Conservation (phyloP, 1,139 yeast genomes). For the Kodamaea sp. region DNA sequence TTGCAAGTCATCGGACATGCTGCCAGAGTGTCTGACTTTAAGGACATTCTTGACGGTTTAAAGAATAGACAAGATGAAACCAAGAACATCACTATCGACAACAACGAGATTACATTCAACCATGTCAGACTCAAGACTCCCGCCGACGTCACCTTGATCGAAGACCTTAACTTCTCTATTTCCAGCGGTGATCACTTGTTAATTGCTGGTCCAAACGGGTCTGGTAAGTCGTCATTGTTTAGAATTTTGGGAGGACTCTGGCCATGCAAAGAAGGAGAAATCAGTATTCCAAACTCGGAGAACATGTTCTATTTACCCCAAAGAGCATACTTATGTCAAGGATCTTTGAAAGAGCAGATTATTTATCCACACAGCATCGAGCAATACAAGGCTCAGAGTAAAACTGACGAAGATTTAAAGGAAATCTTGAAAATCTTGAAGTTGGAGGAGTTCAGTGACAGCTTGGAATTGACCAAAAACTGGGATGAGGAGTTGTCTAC, state of each 20-base stretch:
- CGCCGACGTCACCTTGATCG: slow-evolving; percentile 71
- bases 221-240: slow-evolving; percentile 91
- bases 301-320: slow-evolving; percentile 91
- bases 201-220: slow-evolving; percentile 94
- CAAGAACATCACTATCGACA: slow-evolving; percentile 41
- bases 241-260: slow-evolving; percentile 90
- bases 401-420: slow-evolving; percentile 62
- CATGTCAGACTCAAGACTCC: slow-evolving; percentile 84
- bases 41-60: slow-evolving; percentile 61
- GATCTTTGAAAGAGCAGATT: slow-evolving; percentile 81
- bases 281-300: slow-evolving; percentile 65
- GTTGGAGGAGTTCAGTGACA: slow-evolving; percentile 52
- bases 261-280: slow-evolving; percentile 72
- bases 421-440: slow-evolving; percentile 63
- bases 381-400: slow-evolving; percentile 50
- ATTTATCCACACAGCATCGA: slow-evolving; percentile 78
- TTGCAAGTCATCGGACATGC: slow-evolving; percentile 88
- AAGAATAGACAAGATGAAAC: slow-evolving; percentile 33
- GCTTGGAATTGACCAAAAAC: slow-evolving; percentile 67
- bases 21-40: slow-evolving; percentile 69
- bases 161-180: slow-evolving; percentile 66
- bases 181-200: slow-evolving; percentile 82
- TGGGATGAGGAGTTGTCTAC: slow-evolving; percentile 89
- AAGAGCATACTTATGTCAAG: slow-evolving; percentile 77
- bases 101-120: slow-evolving; percentile 67